Conservation (phyloP, 2,329 filamentous ascomycete genomes). For the Microascus cirrosus region DNA sequence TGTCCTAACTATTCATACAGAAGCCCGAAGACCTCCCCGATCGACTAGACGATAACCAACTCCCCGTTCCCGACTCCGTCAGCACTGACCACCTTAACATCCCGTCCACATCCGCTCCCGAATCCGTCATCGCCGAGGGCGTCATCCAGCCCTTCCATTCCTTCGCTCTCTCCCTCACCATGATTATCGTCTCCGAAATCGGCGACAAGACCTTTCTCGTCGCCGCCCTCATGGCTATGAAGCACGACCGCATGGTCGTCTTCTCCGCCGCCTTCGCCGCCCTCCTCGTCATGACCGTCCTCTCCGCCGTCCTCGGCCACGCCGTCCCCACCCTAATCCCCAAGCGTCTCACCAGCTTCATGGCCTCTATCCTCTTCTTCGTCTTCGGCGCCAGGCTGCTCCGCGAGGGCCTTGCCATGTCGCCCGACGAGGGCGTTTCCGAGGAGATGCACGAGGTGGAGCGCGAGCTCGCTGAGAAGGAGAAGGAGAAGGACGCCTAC, state of each 20-base stretch:
- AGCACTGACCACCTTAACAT: conserved; percentile 54
- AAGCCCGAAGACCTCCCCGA: conserved; percentile 75
- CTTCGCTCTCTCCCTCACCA: conserved; percentile 82
- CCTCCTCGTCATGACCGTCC: conserved; percentile 84
- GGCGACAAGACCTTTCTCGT: conserved; percentile 98
- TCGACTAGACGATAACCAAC: conserved; percentile 63
- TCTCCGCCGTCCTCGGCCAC: conserved; percentile 87
- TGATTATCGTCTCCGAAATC: conserved; percentile 95
- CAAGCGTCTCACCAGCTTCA: conserved; percentile 79
- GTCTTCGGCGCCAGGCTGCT: conserved; percentile 80
- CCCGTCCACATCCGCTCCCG: background rate
- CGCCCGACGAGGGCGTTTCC: conserved; percentile 78
- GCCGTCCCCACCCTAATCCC: conserved; percentile 83
- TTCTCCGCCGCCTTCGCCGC: conserved; percentile 93
- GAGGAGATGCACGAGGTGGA: conserved; percentile 98
- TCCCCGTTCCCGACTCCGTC: conserved; percentile 54
- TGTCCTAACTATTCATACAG: conserved; percentile 26
- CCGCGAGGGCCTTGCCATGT: conserved; percentile 80
- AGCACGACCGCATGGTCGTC: conserved; percentile 83
- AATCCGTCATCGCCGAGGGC: conserved; percentile 22
- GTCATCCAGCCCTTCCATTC: conserved; percentile 78
- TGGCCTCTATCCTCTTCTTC: conserved; percentile 77
- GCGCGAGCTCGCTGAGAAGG: conserved; percentile 85
- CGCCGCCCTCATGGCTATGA: conserved; percentile 97
- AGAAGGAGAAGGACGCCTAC: conserved; percentile 82